Conservation (phyloP, 352 stramenopile genomes). For the Thalassiosira mediterranea region DNA sequence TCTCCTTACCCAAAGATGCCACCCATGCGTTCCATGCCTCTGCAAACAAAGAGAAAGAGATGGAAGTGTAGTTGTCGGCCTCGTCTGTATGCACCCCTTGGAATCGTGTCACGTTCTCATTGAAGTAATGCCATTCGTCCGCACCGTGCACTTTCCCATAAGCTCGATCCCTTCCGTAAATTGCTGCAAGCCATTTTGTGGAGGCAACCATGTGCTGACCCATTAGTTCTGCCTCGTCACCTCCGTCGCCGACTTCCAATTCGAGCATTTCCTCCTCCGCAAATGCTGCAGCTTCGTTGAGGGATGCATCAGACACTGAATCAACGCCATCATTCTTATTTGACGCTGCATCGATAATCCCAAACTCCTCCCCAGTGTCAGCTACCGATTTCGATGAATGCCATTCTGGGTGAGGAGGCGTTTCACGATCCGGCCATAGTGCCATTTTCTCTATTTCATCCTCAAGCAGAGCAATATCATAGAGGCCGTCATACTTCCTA, state of each 20-base stretch:
- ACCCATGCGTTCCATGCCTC: constrained; percentile 14
- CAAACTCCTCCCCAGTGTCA: constrained; percentile 25
- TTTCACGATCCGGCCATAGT: background rate
- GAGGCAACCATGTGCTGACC: constrained; percentile 7
- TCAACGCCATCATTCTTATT: background rate
- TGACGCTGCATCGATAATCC: constrained; percentile 15
- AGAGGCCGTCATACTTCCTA: constrained; percentile 30
- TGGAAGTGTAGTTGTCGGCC: constrained; percentile 21
- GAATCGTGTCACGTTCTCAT: background rate
- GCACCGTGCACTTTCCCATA: constrained; percentile 4
- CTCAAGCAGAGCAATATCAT: constrained; percentile 23
- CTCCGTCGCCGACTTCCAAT: constrained; percentile 1
- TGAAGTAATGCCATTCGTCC: constrained; percentile 30
- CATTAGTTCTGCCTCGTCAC: background rate
- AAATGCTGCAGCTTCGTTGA: background rate
- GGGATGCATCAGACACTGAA: background rate
- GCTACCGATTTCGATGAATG: constrained; percentile 5
- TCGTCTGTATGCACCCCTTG: background rate
- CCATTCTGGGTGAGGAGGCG: constrained; percentile 16
- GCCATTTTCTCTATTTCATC: constrained; percentile 31
- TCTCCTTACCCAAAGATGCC: background rate
- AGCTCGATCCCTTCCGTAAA: constrained; percentile 7
- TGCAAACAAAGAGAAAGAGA: constrained; percentile 17
- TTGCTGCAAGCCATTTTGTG: constrained; percentile 14
- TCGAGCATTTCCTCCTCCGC: constrained; percentile 8